Percentiles rank a stretch among this genome's conserved stretches.
Evolutionary conservation across 2,329 filamentous ascomycete genomes (phyloP).

Genomic region (Ophiognomonia clavigignenti-juglandacearum): DNA sequence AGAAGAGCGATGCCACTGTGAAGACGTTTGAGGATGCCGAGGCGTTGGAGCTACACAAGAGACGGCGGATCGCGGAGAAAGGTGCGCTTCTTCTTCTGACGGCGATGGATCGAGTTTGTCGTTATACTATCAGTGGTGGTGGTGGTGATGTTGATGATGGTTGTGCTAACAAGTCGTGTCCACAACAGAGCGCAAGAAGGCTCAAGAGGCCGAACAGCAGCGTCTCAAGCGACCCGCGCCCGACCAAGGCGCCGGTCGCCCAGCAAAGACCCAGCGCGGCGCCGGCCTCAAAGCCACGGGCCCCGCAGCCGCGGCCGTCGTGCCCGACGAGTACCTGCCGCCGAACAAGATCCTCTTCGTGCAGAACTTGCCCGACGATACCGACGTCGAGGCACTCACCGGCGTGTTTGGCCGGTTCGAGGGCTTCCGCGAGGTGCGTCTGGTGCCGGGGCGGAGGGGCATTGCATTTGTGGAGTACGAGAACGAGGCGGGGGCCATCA

Average conservation of each 20-base stretch:
- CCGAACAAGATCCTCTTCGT: slow-evolving; percentile 97
- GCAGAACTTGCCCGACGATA: slow-evolving; percentile 85
- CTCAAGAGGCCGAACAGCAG: slow-evolving; percentile 72
- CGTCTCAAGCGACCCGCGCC: slow-evolving; percentile 61
- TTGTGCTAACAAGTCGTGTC: too few species aligned
- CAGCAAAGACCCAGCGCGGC: slow-evolving; percentile 65
- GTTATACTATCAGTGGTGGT: background rate
- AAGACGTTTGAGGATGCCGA: slow-evolving; percentile 66
- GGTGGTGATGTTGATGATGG: background rate
- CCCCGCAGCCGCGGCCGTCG: slow-evolving; percentile 61
- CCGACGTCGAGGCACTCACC: slow-evolving; percentile 73
- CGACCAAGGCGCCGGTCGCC: slow-evolving; percentile 47
- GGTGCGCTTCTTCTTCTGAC: too few species aligned
- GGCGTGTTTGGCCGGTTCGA: slow-evolving; percentile 84
- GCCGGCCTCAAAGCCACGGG: slow-evolving; percentile 73
- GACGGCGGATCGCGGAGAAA: slow-evolving; percentile 80
- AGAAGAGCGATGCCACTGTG: slow-evolving; percentile 83
- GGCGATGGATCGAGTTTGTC: too few species aligned
- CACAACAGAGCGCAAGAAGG: slow-evolving; percentile 76
- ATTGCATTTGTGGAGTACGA: slow-evolving; percentile 98
- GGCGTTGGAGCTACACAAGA: slow-evolving; percentile 85
- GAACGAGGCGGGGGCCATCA: slow-evolving; percentile 80
- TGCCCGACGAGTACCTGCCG: slow-evolving; percentile 96
- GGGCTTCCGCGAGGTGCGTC: slow-evolving; percentile 86
- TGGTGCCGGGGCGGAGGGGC: slow-evolving; percentile 79